Evolutionary conservation across 2,329 filamentous ascomycete species (phyloP).

Genomic region (Chaetomium globosum): DNA sequence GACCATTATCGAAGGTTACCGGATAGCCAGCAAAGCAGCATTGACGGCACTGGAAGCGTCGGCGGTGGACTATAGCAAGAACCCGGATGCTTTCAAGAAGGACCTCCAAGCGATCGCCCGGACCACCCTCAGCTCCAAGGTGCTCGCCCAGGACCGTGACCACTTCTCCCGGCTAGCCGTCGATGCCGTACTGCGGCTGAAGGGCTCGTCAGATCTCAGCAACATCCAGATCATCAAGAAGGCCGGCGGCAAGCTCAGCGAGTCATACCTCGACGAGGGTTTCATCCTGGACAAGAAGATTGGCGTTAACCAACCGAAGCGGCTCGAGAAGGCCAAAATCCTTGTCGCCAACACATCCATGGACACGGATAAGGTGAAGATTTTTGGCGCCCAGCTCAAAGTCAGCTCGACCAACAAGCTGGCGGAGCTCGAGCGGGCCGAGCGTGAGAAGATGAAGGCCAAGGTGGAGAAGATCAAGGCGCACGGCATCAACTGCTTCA

Average conservation of each 20-base stretch:
- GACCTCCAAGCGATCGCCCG: slow-evolving; percentile 89
- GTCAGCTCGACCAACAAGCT: slow-evolving; percentile 95
- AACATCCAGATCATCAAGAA: slow-evolving; percentile 99
- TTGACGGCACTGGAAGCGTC: slow-evolving; percentile 79
- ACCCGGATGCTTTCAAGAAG: slow-evolving; percentile 80
- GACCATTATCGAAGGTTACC: slow-evolving; percentile 98
- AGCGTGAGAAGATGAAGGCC: slow-evolving; percentile 98
- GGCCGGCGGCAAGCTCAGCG: slow-evolving; percentile 92
- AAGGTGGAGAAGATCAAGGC: slow-evolving; percentile 99
- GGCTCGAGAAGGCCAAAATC: slow-evolving; percentile 97
- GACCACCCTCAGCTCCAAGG: slow-evolving; percentile 96
- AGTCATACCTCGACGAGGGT: slow-evolving; percentile 96
- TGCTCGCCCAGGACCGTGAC: slow-evolving; percentile 88
- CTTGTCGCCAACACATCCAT: slow-evolving; percentile 97
- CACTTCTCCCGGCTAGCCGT: slow-evolving; percentile 89
- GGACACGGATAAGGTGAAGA: slow-evolving; percentile 99
- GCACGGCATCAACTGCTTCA: slow-evolving; percentile 99
- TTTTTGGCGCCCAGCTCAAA: slow-evolving; percentile 96
- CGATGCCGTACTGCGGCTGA: slow-evolving; percentile 87
- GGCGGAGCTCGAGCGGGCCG: slow-evolving; percentile 96
- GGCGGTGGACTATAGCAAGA: slow-evolving; percentile 87
- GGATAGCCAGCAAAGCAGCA: slow-evolving; percentile 91
- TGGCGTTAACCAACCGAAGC: slow-evolving; percentile 96
- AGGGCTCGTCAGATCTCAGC: slow-evolving; percentile 88
- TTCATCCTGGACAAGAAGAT: slow-evolving; percentile 99